Conservation (phyloP, 305 asterid species). For the Solanum aculeatissimum region DNA sequence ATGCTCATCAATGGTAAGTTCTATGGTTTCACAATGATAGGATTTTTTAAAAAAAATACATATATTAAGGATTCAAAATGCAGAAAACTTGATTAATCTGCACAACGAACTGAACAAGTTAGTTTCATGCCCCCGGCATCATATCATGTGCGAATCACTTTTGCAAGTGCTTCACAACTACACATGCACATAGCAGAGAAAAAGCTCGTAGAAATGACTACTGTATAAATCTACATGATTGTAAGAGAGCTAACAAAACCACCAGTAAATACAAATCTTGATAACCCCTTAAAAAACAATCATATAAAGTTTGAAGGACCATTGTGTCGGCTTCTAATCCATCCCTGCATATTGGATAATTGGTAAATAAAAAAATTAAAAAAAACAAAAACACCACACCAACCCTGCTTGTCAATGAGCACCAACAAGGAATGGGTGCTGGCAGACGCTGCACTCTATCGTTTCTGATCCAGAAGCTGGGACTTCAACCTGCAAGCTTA, state of each 20-base stretch:
- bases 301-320: not conserved
- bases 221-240: not conserved
- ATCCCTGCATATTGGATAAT: not conserved
- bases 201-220: not conserved
- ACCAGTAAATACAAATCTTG: not conserved
- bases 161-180: not conserved
- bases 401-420: constrained; percentile 30
- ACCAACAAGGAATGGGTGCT: constrained; percentile 74
- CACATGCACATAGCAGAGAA: not conserved
- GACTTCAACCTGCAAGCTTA: constrained; percentile 45
- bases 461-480: constrained; percentile 83
- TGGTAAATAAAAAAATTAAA: not conserved
- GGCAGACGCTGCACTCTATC: constrained; percentile 88
- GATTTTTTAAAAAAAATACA: not conserved
- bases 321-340: not conserved
- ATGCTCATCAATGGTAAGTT: not conserved
- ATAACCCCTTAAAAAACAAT: not conserved
- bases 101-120: not conserved
- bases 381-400: not conserved
- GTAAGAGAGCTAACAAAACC: not conserved
- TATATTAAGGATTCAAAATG: not conserved
- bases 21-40: not conserved
- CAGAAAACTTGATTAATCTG: not conserved
- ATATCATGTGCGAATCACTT: not conserved
- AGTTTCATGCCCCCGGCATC: not conserved